Base-by-base conservation (phyloP, 345 rosid genomes). In the Firmiana major region DNA sequence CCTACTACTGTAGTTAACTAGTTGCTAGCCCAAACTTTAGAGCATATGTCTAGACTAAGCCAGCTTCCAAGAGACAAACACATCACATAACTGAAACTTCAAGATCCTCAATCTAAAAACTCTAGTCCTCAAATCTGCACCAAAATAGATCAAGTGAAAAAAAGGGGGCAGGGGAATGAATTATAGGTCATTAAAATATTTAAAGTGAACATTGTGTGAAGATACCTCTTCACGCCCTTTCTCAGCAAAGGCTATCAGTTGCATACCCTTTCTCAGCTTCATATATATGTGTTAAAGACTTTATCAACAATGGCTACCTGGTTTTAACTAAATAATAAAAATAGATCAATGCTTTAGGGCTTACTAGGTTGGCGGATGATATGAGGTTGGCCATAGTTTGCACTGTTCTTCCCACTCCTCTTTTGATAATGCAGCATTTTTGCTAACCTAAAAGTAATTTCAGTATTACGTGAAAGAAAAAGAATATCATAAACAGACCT, bases 381-480 rank as follows among this genome's bases (percentile, higher is more conserved):
- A 95, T 51, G 94, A 95, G 58, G 97, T 89, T 68, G 99, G 99
- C 98, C 98, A 93, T 22, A 90, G 74, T 89, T 90, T 93, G 91
- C 94, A 88, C 63, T 93, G 98, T 74, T 89, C 95, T 84, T 88
- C 93, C 97, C 98, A 94, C 80, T 90, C 91, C 80, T 91, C 97
- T 83, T 85, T 91, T 24, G 97, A 85, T 1, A 75, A 81, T 11
- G 98, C 97, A 80, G 93, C 92, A 87, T 85, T 81, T 84, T 88
- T 86, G 75, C 88, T 82, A 59, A 93, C 94, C 99, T 93, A 82
- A 34, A 76, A 62, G 34, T 7, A 34, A 51, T n/a, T n/a, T n/a
- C n/a, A n/a, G n/a, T n/a, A n/a, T n/a, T 10, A 36, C 16, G 77
- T 66, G n/a, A 82, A 78, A 57, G 34, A 4, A 70, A 49, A 51